Evolutionary conservation across 441 rosid species (phyloP).

Genomic region (Erysimum pusillum): DNA sequence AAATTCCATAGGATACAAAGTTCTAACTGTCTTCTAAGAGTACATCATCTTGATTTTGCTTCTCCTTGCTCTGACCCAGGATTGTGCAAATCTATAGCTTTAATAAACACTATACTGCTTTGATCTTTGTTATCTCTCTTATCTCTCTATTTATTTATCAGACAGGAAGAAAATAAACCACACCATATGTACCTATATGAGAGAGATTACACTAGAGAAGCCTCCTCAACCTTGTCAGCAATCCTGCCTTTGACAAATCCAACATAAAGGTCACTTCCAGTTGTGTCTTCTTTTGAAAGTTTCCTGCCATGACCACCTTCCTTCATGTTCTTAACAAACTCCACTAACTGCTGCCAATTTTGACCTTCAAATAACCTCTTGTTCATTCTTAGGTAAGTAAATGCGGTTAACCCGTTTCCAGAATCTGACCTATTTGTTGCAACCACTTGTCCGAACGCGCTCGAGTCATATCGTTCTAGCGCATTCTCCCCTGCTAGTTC

Average conservation of each 20-base stretch:
- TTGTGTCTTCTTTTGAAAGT: slow-evolving; percentile 61
- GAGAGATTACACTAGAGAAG: slow-evolving; percentile 54
- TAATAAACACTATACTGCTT: slow-evolving; percentile 22
- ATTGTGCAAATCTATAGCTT: slow-evolving; percentile 34
- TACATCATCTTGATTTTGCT: slow-evolving; percentile 26
- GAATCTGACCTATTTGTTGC: slow-evolving; percentile 77
- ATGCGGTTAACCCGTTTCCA: slow-evolving; percentile 79
- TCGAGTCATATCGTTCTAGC: slow-evolving; percentile 77
- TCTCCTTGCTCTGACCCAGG: slow-evolving; percentile 18
- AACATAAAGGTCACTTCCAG: slow-evolving; percentile 66
- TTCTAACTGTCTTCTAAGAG: slow-evolving; percentile 12
- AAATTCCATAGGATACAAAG: slow-evolving; percentile 17
- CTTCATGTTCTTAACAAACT: slow-evolving; percentile 84
- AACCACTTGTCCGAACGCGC: slow-evolving; percentile 76
- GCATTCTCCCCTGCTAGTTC: slow-evolving; percentile 96
- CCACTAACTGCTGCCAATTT: slow-evolving; percentile 81
- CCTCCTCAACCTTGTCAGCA: slow-evolving; percentile 53
- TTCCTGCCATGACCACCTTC: slow-evolving; percentile 65
- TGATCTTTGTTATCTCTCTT: slow-evolving; percentile 21
- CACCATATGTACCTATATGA: slow-evolving; percentile 32
- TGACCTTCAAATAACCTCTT: slow-evolving; percentile 79
- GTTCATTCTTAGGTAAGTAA: slow-evolving; percentile 85
- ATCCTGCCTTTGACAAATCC: slow-evolving; percentile 62
- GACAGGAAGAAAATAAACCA: neutral
- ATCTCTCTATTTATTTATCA: slow-evolving; percentile 34